These are phyloP conservation scores for Cochliopodium minus DNA, from an alignment of 208 protist species.

Conservation along the genomic window DNA sequence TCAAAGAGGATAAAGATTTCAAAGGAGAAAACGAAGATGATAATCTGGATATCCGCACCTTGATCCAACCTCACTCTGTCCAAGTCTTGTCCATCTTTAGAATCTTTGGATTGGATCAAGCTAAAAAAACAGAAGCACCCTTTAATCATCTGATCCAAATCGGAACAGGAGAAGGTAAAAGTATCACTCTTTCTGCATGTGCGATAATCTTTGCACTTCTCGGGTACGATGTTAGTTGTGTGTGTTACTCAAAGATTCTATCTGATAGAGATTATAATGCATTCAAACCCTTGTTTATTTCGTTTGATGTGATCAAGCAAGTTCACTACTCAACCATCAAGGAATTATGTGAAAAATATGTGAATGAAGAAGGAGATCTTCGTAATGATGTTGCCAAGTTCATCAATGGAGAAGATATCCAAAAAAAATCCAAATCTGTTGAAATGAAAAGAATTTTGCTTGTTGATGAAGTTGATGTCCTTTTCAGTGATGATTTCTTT, in stretches of 20 bases:
- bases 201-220: slow-evolving; percentile 18
- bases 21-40: too few relatives aligned
- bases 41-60: too few relatives aligned
- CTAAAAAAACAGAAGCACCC: background rate
- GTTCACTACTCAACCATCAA: slow-evolving; percentile 14
- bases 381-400: background rate
- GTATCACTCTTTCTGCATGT: slow-evolving; percentile 20
- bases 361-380: slow-evolving; percentile 8
- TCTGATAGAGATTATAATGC: slow-evolving; percentile 13
- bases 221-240: slow-evolving; percentile 9
- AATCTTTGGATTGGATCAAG: background rate
- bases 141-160: slow-evolving; percentile 18
- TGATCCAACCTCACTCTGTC: background rate
- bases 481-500: slow-evolving; percentile 28
- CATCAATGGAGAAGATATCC: background rate
- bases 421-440: background rate
- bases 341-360: background rate
- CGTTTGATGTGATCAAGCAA: background rate
- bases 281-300: slow-evolving; percentile 14
- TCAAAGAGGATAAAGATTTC: too few relatives aligned
- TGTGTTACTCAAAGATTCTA: slow-evolving; percentile 26
- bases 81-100: background rate
- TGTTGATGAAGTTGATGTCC: slow-evolving; percentile 33
- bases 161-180: slow-evolving; percentile 30
- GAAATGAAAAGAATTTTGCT: slow-evolving; percentile 15